Conservation (phyloP, 2,329 filamentous ascomycete genomes). For the Neonectria neomacrospora region DNA sequence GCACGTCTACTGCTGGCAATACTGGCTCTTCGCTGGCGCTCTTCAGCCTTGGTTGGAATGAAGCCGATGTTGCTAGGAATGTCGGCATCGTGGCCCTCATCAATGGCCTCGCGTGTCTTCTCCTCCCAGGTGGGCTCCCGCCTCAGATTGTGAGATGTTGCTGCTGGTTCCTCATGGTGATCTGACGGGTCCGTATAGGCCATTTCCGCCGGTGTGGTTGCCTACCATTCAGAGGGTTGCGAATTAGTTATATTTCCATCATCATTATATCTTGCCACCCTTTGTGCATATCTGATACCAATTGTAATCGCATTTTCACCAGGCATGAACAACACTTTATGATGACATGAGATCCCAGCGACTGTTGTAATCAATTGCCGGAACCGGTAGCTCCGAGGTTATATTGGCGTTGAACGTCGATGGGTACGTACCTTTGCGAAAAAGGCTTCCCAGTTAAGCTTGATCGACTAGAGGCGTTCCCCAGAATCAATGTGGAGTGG, state of each 20-base stretch:
- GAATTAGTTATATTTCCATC: not conserved
- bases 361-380: not conserved
- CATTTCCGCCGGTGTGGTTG: conserved; percentile 25
- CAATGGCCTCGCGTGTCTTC: conserved; percentile 54
- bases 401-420: not conserved
- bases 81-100: conserved; percentile 62
- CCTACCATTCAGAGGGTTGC: not conserved
- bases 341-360: not conserved
- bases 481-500: conserved; percentile 7
- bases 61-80: conserved; percentile 60
- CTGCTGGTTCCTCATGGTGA: conserved; percentile 9
- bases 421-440: conserved; percentile 12
- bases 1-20: conserved; percentile 43
- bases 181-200: not conserved
- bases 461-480: conserved; percentile 13
- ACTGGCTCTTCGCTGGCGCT: conserved; percentile 52
- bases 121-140: conserved; percentile 44
- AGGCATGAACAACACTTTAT: not conserved
- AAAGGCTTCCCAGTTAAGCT: conserved; percentile 23
- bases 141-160: conserved; percentile 24
- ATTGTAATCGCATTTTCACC: not conserved
- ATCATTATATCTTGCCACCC: not conserved
- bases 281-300: not conserved
- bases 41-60: conserved; percentile 53
- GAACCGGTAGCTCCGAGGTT: not conserved